Evolutionary conservation across 2,329 filamentous ascomycete genomes (phyloP), one percentile per base, ranked within the genome.

Genomic region (Thermoascus crustaceus): DNA sequence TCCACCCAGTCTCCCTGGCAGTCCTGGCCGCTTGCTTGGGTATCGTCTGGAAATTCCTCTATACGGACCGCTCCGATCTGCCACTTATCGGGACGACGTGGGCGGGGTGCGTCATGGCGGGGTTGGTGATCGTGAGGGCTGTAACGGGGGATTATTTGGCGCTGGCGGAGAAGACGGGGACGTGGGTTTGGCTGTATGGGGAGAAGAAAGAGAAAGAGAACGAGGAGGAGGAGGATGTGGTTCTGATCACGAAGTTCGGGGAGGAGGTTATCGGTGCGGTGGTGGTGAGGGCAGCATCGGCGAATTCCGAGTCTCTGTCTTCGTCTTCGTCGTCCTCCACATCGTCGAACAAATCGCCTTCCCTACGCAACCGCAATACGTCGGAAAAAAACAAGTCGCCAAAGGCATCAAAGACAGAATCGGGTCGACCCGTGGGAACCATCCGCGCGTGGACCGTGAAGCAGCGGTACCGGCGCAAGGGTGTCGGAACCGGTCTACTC

Each of bases 401-500:
- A 9, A 33, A 33, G 3, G 21, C 18, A 16, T 11, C 4, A 7
- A 9, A 9, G n/a, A 40, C 32, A 41, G 42, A 14, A 43, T 41
- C 14, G 44, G 41, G 35, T 44, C 42, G 2, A 39, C 37, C 14
- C 29, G 41, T 25, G 16, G 47, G 43, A 25, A 67, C 86, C 31
- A 80, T 94, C 38, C 75, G 83, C 18, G 86, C 83, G 1, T 94
- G 87, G 86, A 89, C 85, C 2, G 84, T 86, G 2, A 71, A 72
- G 53, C 62, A 78, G 33, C 69, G 71, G 46, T 86, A 85, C 57
- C 73, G 87, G 17, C 69, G 75, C 20, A 75, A 76, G 43, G 85
- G 86, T 0, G 68, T 93, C 16, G 87, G 86, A 2, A 71, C 67
- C 25, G 80, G 78, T 20, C 61, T 94, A 49, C 67, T 94, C 31